These are phyloP conservation scores for Xylaria arbuscula DNA, from an alignment of 2,329 filamentous ascomycete genomes.

Conservation along the genomic window DNA sequence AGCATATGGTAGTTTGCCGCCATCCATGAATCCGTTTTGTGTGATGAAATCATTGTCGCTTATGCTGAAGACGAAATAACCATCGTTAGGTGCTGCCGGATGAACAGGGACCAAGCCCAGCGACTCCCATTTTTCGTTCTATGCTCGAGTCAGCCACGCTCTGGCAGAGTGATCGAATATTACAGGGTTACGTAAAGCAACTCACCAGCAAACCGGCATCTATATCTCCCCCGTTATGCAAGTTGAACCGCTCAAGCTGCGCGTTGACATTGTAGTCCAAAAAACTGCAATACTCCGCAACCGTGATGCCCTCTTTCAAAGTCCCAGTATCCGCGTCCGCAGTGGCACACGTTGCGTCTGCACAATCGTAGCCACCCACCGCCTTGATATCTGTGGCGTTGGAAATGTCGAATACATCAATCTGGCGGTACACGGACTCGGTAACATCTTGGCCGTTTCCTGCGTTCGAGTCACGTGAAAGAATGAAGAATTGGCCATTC, in stretches of 20 bases:
- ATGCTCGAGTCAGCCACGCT: constrained; percentile 25
- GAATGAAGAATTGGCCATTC: constrained; percentile 72
- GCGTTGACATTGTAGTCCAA: constrained; percentile 74
- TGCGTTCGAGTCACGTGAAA: constrained; percentile 70
- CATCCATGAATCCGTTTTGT: constrained; percentile 71
- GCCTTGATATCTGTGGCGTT: constrained; percentile 70
- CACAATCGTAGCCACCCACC: constrained; percentile 52
- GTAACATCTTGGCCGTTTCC: constrained; percentile 67
- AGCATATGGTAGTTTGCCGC: constrained; percentile 64
- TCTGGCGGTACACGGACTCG: constrained; percentile 72
- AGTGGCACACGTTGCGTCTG: constrained; percentile 44
- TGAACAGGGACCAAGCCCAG: constrained; percentile 71
- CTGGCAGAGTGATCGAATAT: background rate
- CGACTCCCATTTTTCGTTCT: constrained; percentile 82
- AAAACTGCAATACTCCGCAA: constrained; percentile 73
- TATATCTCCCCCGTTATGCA: constrained; percentile 74
- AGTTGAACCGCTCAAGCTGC: constrained; percentile 72
- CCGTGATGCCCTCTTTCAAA: constrained; percentile 64
- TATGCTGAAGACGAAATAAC: constrained; percentile 75
- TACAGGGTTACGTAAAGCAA: background rate
- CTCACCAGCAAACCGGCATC: constrained; percentile 63
- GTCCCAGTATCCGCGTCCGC: constrained; percentile 57
- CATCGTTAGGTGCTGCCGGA: constrained; percentile 57
- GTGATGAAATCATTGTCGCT: constrained; percentile 83
- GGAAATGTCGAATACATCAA: constrained; percentile 75